These are phyloP conservation scores for Diaporthe sp. DNA, from an alignment of 2,329 filamentous ascomycete genomes.

Conservation along the genomic window DNA sequence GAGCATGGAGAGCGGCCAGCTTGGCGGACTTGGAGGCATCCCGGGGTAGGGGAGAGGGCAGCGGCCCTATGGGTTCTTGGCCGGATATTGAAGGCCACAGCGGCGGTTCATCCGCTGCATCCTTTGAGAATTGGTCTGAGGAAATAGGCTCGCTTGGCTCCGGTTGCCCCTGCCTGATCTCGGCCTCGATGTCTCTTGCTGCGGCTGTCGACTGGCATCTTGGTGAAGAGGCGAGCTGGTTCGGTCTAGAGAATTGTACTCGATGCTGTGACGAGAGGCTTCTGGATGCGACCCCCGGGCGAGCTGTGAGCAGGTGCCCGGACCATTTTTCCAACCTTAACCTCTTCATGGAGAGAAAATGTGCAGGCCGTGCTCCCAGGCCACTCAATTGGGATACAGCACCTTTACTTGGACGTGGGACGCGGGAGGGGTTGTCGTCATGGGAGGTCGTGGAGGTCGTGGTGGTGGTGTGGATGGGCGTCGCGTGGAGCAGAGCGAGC, in stretches of 20 bases:
- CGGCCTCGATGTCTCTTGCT: conserved; percentile 39
- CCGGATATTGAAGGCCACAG: conserved; percentile 53
- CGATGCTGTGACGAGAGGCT: conserved; percentile 44
- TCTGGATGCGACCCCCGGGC: conserved; percentile 55
- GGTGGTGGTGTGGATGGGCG: conserved; percentile 34
- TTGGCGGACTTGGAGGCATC: conserved; percentile 83
- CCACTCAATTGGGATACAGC: conserved; percentile 39
- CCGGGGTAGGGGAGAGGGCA: conserved; percentile 78
- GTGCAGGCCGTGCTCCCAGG: conserved; percentile 36
- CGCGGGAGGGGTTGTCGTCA: conserved; percentile 39
- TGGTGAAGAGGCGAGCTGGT: conserved; percentile 45
- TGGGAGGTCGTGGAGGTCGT: conserved; percentile 39
- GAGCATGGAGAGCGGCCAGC: conserved; percentile 91
- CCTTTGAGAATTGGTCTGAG: conserved; percentile 45
- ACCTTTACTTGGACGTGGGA: conserved; percentile 35
- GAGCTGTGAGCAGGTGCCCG: conserved; percentile 69
- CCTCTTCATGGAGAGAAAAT: conserved; percentile 67
- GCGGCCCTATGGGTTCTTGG: conserved; percentile 25
- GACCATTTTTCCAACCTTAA: conserved; percentile 73
- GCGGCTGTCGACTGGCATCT: conserved; percentile 51
- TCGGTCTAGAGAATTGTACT: conserved; percentile 35
- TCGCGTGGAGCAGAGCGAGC: conserved; percentile 40
- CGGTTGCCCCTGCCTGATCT: conserved; percentile 35
- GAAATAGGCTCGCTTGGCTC: conserved; percentile 31
- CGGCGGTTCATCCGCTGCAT: conserved; percentile 48